Percentiles rank a stretch among this genome's conserved stretches.
phyloP scores from a whole-genome alignment of 176 grass and related monocot genomes.

The Phoenix dactylifera region DNA sequence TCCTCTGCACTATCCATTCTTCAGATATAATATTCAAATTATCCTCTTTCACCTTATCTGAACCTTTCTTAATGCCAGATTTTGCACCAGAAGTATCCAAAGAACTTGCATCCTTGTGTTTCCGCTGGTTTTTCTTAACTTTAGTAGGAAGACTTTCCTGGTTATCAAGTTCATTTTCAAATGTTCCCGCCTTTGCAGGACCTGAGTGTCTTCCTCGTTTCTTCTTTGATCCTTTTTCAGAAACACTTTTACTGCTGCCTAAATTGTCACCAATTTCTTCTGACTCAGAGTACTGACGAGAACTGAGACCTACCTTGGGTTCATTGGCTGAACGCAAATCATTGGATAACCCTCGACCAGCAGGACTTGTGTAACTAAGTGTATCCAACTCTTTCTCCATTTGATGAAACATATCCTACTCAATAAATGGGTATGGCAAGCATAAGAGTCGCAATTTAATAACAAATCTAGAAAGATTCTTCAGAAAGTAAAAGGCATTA shows the following conservation, averaged over 20 bases:
- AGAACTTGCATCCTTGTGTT: conserved; percentile 62
- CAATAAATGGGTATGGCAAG: not conserved
- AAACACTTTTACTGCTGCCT: conserved; percentile 36
- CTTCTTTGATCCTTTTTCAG: conserved; percentile 77
- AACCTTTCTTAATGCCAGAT: conserved; percentile 46
- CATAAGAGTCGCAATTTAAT: too few relatives aligned
- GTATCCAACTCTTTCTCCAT: conserved; percentile 83
- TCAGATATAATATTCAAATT: conserved; percentile 49
- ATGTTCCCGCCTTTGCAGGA: conserved; percentile 41
- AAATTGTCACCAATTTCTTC: conserved; percentile 65
- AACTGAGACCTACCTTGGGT: conserved; percentile 29
- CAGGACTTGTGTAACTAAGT: conserved; percentile 38
- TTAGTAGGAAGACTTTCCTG: conserved; percentile 72
- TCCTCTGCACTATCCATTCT: conserved; percentile 75
- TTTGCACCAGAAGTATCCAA: conserved; percentile 35
- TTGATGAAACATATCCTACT: conserved; percentile 60
- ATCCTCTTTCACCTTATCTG: conserved; percentile 73
- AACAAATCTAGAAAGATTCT: too few relatives aligned
- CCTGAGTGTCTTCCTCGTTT: conserved; percentile 63
- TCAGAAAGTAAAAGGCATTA: too few relatives aligned
- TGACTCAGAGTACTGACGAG: conserved; percentile 33
- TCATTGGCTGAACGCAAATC: conserved; percentile 26
- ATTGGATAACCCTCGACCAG: conserved; percentile 28
- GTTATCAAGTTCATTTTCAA: conserved; percentile 68
- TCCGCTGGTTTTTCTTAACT: conserved; percentile 75